phyloP scores from a whole-genome alignment of 495 filamentous ascomycete genomes.

The Penicillium ucsense region DNA sequence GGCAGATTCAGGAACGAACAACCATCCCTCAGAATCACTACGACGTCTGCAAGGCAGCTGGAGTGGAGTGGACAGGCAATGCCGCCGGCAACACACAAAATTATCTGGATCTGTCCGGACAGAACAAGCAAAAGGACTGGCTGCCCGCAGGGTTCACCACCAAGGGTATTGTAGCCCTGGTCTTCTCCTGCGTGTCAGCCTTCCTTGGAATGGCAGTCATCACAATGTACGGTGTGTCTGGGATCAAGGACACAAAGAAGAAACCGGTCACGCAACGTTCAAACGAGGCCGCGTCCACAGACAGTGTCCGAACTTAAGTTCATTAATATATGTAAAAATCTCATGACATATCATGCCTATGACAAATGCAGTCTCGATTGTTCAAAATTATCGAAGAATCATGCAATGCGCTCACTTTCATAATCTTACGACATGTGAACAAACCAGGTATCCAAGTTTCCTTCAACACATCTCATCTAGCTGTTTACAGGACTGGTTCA shows the following conservation, averaged over 20 bases:
- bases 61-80: constrained; percentile 49
- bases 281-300: background rate
- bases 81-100: constrained; percentile 62
- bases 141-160: constrained; percentile 65
- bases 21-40: constrained; percentile 54
- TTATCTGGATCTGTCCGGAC: constrained; percentile 53
- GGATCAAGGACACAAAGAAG: constrained; percentile 6
- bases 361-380: background rate
- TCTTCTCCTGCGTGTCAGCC: constrained; percentile 60
- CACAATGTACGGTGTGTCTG: constrained; percentile 49
- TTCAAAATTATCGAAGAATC: background rate
- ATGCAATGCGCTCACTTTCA: too few relatives aligned
- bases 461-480: too few relatives aligned
- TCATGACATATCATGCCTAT: background rate
- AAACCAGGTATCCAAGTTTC: too few relatives aligned
- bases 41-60: constrained; percentile 45
- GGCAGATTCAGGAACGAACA: constrained; percentile 49
- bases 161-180: constrained; percentile 60
- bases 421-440: too few relatives aligned
- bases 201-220: constrained; percentile 64
- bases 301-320: background rate
- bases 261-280: background rate
- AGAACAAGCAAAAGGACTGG: constrained; percentile 43
- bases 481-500: too few relatives aligned
- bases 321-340: background rate